These are phyloP conservation scores for Dactylonectria macrodidyma DNA, from an alignment of 2,329 filamentous ascomycete genomes.

Conservation along the genomic window DNA sequence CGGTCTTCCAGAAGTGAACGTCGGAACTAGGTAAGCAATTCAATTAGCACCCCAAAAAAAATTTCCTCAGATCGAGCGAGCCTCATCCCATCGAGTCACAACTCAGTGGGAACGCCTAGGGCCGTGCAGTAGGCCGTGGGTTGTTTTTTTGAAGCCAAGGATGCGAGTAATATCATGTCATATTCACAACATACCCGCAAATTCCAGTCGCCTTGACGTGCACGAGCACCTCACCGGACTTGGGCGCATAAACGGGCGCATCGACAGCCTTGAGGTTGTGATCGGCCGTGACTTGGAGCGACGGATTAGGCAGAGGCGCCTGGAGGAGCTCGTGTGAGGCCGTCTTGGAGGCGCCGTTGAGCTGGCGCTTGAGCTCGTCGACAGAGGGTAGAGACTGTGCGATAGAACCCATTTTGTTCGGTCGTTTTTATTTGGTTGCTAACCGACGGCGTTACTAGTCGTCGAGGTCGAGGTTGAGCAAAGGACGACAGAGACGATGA, in stretches of 20 bases:
- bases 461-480: background rate
- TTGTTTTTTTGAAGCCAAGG: background rate
- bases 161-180: slow-evolving; percentile 31
- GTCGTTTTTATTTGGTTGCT: background rate
- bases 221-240: slow-evolving; percentile 68
- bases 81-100: background rate
- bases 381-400: slow-evolving; percentile 31
- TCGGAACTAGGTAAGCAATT: slow-evolving; percentile 64
- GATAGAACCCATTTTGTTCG: slow-evolving; percentile 40
- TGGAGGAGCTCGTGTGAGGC: slow-evolving; percentile 34
- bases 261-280: slow-evolving; percentile 71
- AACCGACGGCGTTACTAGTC: background rate
- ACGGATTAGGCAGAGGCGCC: slow-evolving; percentile 51
- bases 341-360: slow-evolving; percentile 20
- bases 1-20: slow-evolving; percentile 78
- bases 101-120: background rate
- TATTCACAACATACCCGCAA: slow-evolving; percentile 75
- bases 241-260: slow-evolving; percentile 69
- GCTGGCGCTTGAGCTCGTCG: slow-evolving; percentile 39
- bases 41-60: too few species aligned
- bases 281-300: slow-evolving; percentile 67
- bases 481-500: background rate
- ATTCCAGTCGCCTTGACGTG: slow-evolving; percentile 76
- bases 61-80: slow-evolving; percentile 11
- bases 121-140: too few species aligned